Evolutionary conservation across 2,329 filamentous ascomycete genomes (phyloP), one percentile per base, ranked within the genome.

Genomic region (Talaromyces atroroseus): DNA sequence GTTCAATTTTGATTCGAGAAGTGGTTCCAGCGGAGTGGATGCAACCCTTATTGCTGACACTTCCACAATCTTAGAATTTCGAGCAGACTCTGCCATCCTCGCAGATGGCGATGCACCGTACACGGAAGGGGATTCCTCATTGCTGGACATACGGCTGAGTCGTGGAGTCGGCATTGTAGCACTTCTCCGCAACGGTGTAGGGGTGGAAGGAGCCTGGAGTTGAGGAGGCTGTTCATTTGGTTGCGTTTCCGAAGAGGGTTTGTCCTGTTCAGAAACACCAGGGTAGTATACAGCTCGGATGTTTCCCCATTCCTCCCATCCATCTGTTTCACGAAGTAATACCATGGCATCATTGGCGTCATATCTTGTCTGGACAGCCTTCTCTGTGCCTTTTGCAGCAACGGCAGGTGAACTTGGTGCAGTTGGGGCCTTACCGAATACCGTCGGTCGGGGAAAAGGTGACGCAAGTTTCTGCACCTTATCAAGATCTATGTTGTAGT

Each of bases 281-380:
- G 75, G 80, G 65, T 96, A 96, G 72, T 95, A 97, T 20, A 85
- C 82, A 52, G 97, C 75, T 64, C 85, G 86, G 49, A 97, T 81
- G 66, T 88, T 85, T 21, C 88, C 89, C 87, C 90, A 95, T 56
- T 88, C 85, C 59, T 85, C 82, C 86, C 89, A 95, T 21, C 63
- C 73, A 53, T 62, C 73, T 45, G 62, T 66, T 23, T 82, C 79
- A 56, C 86, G 86, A 52, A 87, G 85, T 56, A 97, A 78, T 12
- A 87, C 82, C 34, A 88, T 84, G 54, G 99, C 76, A 71, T 99
- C 90, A 62, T 92, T 92, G n/a, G 89, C 88, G 71, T 89, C 86
- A 71, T 88, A 82, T 32, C 79, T 69, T 52, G 66, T 68, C 56
- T 75, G 74, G 32, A 73, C 66, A 2, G 76, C 70, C 71, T 88